These are phyloP conservation scores for Aphanomyces euteiches DNA, from an alignment of 352 stramenopile genomes.

Conservation along the genomic window DNA sequence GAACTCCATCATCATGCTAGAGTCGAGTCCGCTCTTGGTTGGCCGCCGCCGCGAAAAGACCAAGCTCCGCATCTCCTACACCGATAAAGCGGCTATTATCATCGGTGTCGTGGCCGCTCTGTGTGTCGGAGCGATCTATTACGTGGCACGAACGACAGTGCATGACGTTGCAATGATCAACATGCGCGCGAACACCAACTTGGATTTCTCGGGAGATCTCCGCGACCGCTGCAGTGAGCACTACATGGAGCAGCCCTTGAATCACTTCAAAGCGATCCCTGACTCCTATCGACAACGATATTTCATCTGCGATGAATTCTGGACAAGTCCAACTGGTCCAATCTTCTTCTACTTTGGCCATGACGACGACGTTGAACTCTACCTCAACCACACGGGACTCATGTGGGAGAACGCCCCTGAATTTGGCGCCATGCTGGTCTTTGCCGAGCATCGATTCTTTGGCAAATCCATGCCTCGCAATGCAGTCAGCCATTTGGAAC, in stretches of 20 bases:
- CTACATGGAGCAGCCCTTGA: constrained; percentile 45
- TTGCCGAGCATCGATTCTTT: constrained; percentile 77
- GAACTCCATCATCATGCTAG: background rate
- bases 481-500: constrained; percentile 13
- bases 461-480: constrained; percentile 58
- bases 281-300: constrained; percentile 46
- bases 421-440: constrained; percentile 64
- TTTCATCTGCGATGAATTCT: constrained; percentile 60
- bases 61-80: background rate
- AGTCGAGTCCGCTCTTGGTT: constrained; percentile 3
- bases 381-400: constrained; percentile 64
- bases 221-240: constrained; percentile 45
- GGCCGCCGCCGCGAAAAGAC: constrained; percentile 2
- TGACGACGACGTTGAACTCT: constrained; percentile 61
- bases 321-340: constrained; percentile 40
- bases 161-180: background rate
- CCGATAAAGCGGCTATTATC: constrained; percentile 13
- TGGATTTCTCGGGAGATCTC: constrained; percentile 37
- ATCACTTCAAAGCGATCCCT: constrained; percentile 43
- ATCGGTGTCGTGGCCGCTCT: constrained; percentile 11
- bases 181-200: background rate
- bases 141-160: constrained; percentile 6
- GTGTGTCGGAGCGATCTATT: constrained; percentile 13
- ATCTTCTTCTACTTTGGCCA: constrained; percentile 77
- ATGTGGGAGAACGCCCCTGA: constrained; percentile 67